phyloP scores from a whole-genome alignment of 1,284 basidiomycete genomes.

The Microbotryomycetes sp. region DNA sequence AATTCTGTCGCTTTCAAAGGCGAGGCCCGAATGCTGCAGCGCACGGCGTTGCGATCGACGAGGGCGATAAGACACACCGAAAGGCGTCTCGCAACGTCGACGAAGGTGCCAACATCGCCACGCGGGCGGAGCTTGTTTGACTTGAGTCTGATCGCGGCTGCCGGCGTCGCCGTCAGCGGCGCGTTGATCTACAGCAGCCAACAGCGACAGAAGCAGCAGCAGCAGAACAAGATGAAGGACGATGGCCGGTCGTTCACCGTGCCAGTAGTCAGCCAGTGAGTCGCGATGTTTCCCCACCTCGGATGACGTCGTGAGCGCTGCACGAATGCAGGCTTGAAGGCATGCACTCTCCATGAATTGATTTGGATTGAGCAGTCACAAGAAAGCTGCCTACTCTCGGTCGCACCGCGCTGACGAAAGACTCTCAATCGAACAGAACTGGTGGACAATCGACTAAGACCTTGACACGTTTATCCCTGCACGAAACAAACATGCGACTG shows the following conservation, averaged over 20 bases:
- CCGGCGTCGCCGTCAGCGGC: slow-evolving; percentile 13
- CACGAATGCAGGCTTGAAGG: neutral
- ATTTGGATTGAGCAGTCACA: too few species aligned
- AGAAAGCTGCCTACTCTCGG: too few species aligned
- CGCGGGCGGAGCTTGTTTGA: slow-evolving; percentile 11
- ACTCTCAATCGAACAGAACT: slow-evolving; percentile 1
- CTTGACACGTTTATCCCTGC: slow-evolving; percentile 51
- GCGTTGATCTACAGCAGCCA: slow-evolving; percentile 11
- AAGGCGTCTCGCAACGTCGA: neutral
- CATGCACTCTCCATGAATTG: too few species aligned
- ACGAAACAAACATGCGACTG: slow-evolving; percentile 54
- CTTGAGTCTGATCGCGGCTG: slow-evolving; percentile 12
- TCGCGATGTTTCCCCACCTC: neutral
- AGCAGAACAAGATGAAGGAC: neutral
- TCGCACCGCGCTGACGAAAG: too few species aligned
- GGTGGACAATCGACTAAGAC: slow-evolving; percentile 27
- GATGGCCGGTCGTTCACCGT: slow-evolving; percentile 18
- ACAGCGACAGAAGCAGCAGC: neutral
- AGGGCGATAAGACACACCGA: too few species aligned
- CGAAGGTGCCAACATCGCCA: neutral
- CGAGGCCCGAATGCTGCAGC: too few species aligned
- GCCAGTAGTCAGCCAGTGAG: slow-evolving; percentile 27
- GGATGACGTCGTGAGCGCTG: neutral
- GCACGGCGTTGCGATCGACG: too few species aligned
- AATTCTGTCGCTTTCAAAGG: too few species aligned